Percentiles rank a stretch among this genome's conserved stretches.
Evolutionary conservation across 2,329 filamentous ascomycete species (phyloP).

Genomic region (Pseudogymnoascus sp.): DNA sequence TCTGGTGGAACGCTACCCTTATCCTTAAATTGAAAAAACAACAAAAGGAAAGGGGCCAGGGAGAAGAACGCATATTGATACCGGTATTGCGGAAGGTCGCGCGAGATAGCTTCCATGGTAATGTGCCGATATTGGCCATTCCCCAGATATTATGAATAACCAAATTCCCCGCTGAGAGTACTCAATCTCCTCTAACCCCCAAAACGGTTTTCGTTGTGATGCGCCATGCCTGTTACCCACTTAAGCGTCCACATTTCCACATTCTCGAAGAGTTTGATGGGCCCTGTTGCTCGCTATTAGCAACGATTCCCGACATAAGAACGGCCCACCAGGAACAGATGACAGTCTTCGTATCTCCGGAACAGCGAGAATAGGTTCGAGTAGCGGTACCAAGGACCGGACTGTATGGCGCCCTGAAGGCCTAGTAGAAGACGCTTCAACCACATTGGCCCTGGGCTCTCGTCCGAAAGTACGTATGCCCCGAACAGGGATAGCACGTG

Average conservation of each 20-base stretch:
- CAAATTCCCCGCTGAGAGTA: neutral
- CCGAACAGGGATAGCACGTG: constrained; percentile 8
- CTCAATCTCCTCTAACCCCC: neutral
- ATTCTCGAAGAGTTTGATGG: neutral
- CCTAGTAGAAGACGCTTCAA: neutral
- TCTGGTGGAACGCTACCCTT: neutral
- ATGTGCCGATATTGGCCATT: constrained; percentile 3
- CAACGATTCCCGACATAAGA: neutral
- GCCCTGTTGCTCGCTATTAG: neutral
- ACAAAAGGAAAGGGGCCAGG: neutral
- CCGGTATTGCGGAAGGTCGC: constrained; percentile 7
- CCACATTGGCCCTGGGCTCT: neutral
- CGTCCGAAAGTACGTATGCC: constrained; percentile 2
- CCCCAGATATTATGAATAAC: constrained; percentile 4
- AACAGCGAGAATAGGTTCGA: constrained; percentile 4
- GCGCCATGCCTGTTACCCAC: constrained; percentile 8
- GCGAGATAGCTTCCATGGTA: neutral
- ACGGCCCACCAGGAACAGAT: constrained; percentile 1
- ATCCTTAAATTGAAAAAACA: neutral
- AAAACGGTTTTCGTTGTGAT: constrained; percentile 3
- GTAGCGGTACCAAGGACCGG: constrained; percentile 3
- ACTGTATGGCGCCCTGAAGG: neutral
- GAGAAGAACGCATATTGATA: constrained; percentile 1
- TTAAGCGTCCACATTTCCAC: constrained; percentile 5
- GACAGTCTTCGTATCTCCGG: neutral